Base-by-base conservation (phyloP, 768 basidiomycete species). In the Lentinula sp. region DNA sequence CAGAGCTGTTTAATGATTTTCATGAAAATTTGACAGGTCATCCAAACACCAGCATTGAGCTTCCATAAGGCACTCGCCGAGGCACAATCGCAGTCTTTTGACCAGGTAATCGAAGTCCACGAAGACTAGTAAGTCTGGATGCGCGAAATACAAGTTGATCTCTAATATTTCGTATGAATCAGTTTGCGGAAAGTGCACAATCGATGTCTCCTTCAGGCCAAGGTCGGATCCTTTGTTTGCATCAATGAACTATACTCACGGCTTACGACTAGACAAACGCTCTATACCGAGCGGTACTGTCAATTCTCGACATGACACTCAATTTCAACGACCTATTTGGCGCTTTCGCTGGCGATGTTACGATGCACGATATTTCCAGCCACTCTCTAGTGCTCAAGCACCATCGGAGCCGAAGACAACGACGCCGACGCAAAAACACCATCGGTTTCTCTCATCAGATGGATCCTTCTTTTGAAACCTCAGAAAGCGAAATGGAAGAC, bases 81-180 rank as follows among this genome's bases (percentile, higher is more conserved):
- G 21, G 84, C 83, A 1, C 77, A 74, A 57, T 90, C 89, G 3
- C 76, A 49, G 23, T 59, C 58, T 21, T 51, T 94, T 13, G 92
- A 93, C 65, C 87, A 91, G 59, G 87, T 91, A 77, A 86, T 93
- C 51, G 71, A 72, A 35, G 62, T 86, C 11, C 91, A 93, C 66
- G 78, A 84, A 35, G 78, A 83, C 31, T 85, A 91, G 91, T 92
- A 64, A 65, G 89, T 74, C 23, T 9, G 10, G 13, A 34, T 34
- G 32, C 7, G 13, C 10, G 28, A 18, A 5, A 13, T 34, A 34
- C 16, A 34, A 11, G 15, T n/a, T 16, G 9, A 18, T 9, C 50
- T n/a, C 31, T 50, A n/a, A 21, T 28, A n/a, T 10, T 48, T 2
- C 51, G 40, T 28, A 45, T 54, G 43, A 5, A 34, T 35, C 61